phyloP scores from a whole-genome alignment of 805 yeast species.

The Suhomyces sp. region DNA sequence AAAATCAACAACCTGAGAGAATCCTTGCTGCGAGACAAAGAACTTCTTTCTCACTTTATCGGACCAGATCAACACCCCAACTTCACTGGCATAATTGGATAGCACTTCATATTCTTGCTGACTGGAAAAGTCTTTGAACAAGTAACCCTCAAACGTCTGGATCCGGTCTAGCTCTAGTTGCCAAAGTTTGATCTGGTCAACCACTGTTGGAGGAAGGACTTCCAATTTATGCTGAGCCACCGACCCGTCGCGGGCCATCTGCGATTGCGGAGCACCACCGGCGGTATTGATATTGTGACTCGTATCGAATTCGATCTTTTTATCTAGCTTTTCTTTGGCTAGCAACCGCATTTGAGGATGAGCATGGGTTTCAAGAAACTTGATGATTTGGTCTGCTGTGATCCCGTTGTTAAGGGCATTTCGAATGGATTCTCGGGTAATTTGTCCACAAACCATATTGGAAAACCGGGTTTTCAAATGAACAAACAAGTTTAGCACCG shows the following conservation, averaged over 20 bases:
- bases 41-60: constrained; percentile 66
- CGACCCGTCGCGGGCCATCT: constrained; percentile 20
- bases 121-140: constrained; percentile 80
- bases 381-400: constrained; percentile 90
- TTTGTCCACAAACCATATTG: constrained; percentile 89
- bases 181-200: constrained; percentile 94
- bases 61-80: constrained; percentile 90
- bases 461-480: constrained; percentile 81
- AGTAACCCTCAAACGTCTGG: constrained; percentile 77
- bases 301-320: constrained; percentile 62
- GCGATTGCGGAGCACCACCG: constrained; percentile 37
- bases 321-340: constrained; percentile 67
- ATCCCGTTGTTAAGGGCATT: constrained; percentile 84
- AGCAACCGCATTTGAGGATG: constrained; percentile 83
- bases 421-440: constrained; percentile 89
- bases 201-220: constrained; percentile 90
- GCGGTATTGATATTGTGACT: constrained; percentile 48
- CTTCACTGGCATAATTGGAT: constrained; percentile 77
- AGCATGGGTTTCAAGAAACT: constrained; percentile 86
- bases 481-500: constrained; percentile 84
- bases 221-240: constrained; percentile 52
- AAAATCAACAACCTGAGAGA: constrained; percentile 84
- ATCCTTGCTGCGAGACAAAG: constrained; percentile 86
- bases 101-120: constrained; percentile 73
- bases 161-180: constrained; percentile 93